Conservation (phyloP, 2,329 filamentous ascomycete species). For the Trichoderma sp. region DNA sequence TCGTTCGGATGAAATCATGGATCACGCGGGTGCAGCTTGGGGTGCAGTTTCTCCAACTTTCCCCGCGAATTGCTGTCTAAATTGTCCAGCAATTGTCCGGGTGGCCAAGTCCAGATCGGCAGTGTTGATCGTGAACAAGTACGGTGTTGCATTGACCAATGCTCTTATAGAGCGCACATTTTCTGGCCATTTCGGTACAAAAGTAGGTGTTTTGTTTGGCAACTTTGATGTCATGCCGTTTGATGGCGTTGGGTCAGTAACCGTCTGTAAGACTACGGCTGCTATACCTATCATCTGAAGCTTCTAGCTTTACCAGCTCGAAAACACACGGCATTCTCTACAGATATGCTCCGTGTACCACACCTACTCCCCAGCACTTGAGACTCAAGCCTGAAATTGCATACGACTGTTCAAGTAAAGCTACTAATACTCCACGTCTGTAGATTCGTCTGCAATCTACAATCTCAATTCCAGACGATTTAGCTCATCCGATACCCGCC, state of each 20-base stretch:
- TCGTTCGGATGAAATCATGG: background rate
- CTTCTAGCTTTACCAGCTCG: no score
- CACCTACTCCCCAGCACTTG: no score
- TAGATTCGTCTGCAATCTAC: background rate
- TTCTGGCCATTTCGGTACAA: background rate
- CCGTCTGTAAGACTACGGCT: no score
- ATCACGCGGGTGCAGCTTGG: background rate
- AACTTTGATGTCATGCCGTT: background rate
- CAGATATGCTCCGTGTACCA: no score
- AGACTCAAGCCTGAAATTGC: no score
- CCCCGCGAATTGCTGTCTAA: slow-evolving; percentile 7
- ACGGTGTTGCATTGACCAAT: background rate
- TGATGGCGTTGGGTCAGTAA: background rate
- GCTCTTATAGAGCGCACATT: background rate
- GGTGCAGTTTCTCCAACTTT: slow-evolving; percentile 25
- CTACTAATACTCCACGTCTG: no score
- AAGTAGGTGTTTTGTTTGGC: background rate
- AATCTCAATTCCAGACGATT: background rate
- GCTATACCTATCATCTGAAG: no score
- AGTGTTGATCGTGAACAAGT: background rate
- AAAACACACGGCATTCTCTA: no score
- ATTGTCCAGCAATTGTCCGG: slow-evolving; percentile 25
- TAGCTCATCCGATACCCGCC: background rate
- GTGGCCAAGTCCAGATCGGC: slow-evolving; percentile 1
- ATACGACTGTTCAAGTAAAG: no score